A percentile compares a stretch with the other conserved stretches of the same genome.
Evolutionary conservation across 768 basidiomycete genomes (phyloP).

Genomic region (Phlegmacium glaucopus): DNA sequence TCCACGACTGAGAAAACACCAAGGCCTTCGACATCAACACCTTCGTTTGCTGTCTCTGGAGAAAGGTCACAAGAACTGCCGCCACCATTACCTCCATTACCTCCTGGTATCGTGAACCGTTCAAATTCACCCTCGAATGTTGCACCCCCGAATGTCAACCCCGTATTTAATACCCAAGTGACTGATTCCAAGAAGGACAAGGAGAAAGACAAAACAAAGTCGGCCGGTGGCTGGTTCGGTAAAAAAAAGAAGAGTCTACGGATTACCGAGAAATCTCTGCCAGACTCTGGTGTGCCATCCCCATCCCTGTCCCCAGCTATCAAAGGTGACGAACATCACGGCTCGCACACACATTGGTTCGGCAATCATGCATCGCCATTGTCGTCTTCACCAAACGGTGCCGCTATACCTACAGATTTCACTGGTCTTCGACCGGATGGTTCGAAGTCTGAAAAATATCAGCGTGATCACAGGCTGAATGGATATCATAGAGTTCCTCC

Average conservation of each 20-base stretch:
- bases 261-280: slow-evolving; percentile 27
- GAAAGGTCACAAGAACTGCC: slow-evolving; percentile 13
- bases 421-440: slow-evolving; percentile 11
- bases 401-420: slow-evolving; percentile 5
- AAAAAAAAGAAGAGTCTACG: slow-evolving; percentile 48
- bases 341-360: slow-evolving; percentile 19
- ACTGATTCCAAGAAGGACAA: slow-evolving; percentile 35
- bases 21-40: slow-evolving; percentile 24
- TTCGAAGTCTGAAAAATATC: slow-evolving; percentile 13
- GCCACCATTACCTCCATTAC: slow-evolving; percentile 25
- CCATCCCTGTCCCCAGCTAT: slow-evolving; percentile 20
- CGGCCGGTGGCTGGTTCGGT: slow-evolving; percentile 44
- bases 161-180: slow-evolving; percentile 13
- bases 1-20: slow-evolving; percentile 27
- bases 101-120: slow-evolving; percentile 9
- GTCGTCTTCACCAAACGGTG: slow-evolving; percentile 15
- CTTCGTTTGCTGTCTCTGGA: slow-evolving; percentile 18
- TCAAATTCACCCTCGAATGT: slow-evolving; percentile 2
- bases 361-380: slow-evolving; percentile 17
- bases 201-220: slow-evolving; percentile 38
- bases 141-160: slow-evolving; percentile 9
- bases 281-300: slow-evolving; percentile 11
- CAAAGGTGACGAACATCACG: slow-evolving; percentile 12
- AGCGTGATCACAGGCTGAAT: slow-evolving; percentile 17
- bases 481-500: slow-evolving; percentile 21